Evolutionary conservation across 345 rosid genomes (phyloP).

Genomic region (Dovyalis caffra): DNA sequence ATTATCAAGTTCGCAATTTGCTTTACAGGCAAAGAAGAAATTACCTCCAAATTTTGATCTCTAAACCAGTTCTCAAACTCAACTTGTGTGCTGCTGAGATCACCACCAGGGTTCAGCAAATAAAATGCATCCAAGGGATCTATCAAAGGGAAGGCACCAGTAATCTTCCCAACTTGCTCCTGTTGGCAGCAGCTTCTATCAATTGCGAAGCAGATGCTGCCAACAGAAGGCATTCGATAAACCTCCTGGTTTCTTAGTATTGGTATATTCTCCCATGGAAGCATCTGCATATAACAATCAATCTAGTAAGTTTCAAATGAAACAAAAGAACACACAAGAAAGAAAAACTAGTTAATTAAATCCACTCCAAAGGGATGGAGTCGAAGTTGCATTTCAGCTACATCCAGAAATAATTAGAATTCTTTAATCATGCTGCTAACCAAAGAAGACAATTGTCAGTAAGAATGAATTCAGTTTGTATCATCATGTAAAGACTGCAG

Average conservation of each 20-base stretch:
- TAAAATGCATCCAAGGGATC: conserved; percentile 93
- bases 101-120: conserved; percentile 86
- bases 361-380: background rate
- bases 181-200: conserved; percentile 43
- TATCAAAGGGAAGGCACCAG: conserved; percentile 57
- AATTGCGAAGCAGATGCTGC: conserved; percentile 56
- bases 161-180: conserved; percentile 36
- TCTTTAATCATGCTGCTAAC: too few relatives aligned
- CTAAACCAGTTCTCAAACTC: conserved; percentile 82
- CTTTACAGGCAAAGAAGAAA: background rate
- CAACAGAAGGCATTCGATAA: conserved; percentile 95
- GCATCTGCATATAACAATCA: conserved; percentile 58
- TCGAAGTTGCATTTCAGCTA: too few relatives aligned
- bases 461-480: too few relatives aligned
- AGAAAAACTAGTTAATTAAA: background rate
- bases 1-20: background rate
- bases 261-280: conserved; percentile 97
- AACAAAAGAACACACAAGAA: background rate
- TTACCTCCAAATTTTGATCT: conserved; percentile 79
- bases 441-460: background rate
- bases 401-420: too few relatives aligned
- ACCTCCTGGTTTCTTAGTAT: conserved; percentile 78
- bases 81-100: conserved; percentile 58
- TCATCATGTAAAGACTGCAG: too few relatives aligned
- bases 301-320: conserved; percentile 11